Percentiles rank a stretch among this genome's conserved stretches.
Evolutionary conservation across 2,329 filamentous ascomycete genomes (phyloP).

Genomic region (Verticillium tricorpus): DNA sequence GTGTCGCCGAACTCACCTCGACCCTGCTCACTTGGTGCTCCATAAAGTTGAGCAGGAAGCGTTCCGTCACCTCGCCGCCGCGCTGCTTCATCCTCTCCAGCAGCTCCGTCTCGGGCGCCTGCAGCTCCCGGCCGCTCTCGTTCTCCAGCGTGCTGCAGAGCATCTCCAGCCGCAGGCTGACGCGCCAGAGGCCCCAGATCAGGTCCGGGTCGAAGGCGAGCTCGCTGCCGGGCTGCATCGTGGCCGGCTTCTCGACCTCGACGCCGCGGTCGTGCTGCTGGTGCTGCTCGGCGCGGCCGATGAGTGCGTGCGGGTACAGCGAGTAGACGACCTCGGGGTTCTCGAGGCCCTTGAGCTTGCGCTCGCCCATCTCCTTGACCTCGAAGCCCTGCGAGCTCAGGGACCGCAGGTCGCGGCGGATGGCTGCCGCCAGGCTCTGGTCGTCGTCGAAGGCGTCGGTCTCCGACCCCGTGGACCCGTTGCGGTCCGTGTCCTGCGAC

Average conservation of each 20-base stretch:
- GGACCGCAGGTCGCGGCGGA: constrained; percentile 81
- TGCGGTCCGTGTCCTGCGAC: constrained; percentile 79
- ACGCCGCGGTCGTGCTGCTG: constrained; percentile 40
- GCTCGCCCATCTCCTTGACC: constrained; percentile 93
- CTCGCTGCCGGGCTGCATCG: constrained; percentile 59
- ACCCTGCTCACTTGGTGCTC: constrained; percentile 95
- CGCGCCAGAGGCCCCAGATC: constrained; percentile 85
- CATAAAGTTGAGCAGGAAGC: constrained; percentile 82
- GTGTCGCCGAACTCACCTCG: constrained; percentile 62
- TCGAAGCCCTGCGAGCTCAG: constrained; percentile 91
- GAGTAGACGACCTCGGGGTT: constrained; percentile 96
- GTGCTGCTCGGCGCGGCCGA: constrained; percentile 73
- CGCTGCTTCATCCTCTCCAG: constrained; percentile 63
- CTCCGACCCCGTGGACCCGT: constrained; percentile 63
- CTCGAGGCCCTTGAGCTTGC: constrained; percentile 92
- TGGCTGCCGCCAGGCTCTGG: constrained; percentile 68
- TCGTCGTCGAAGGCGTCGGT: constrained; percentile 70
- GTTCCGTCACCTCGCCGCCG: constrained; percentile 83
- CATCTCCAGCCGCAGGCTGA: constrained; percentile 87
- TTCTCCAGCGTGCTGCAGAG: constrained; percentile 85
- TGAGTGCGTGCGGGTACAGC: constrained; percentile 85
- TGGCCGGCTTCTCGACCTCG: constrained; percentile 50
- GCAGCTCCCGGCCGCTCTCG: constrained; percentile 56
- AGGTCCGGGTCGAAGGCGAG: constrained; percentile 75
- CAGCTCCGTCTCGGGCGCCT: constrained; percentile 77